phyloP scores from a whole-genome alignment of 805 yeast genomes.

The Isabelozyma gotoi region DNA sequence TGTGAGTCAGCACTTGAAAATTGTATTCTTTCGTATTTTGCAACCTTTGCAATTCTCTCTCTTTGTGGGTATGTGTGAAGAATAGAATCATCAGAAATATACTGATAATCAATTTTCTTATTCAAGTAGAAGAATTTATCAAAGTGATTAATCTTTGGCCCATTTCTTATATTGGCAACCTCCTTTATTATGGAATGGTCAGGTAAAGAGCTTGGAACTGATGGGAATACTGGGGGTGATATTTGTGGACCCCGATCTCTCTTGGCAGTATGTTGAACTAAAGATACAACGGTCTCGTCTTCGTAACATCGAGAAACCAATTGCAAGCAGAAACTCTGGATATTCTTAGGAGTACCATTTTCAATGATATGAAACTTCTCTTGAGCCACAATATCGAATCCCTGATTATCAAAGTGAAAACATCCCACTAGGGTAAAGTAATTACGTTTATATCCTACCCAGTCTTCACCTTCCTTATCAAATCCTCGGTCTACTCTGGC shows the following conservation, averaged over 20 bases:
- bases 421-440: constrained; percentile 65
- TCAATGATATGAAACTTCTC: constrained; percentile 33
- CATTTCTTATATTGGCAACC: constrained; percentile 62
- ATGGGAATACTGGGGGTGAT: constrained; percentile 53
- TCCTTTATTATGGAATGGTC: constrained; percentile 54
- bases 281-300: constrained; percentile 42
- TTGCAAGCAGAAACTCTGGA: constrained; percentile 52
- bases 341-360: constrained; percentile 15
- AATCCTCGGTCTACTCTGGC: constrained; percentile 69
- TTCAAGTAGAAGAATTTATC: constrained; percentile 51
- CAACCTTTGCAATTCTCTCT: constrained; percentile 53
- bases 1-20: constrained; percentile 56
- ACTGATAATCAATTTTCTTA: constrained; percentile 1
- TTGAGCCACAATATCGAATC: constrained; percentile 25
- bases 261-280: constrained; percentile 73
- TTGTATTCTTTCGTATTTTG: constrained; percentile 68
- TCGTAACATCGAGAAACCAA: constrained; percentile 55
- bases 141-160: constrained; percentile 50
- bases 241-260: constrained; percentile 71
- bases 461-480: constrained; percentile 46
- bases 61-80: constrained; percentile 45
- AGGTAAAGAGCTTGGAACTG: constrained; percentile 60
- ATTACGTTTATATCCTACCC: constrained; percentile 74
- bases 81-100: constrained; percentile 13
- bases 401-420: constrained; percentile 36